Conservation (phyloP, 306 rosid genomes). For the apple (Malus domestica) region DNA sequence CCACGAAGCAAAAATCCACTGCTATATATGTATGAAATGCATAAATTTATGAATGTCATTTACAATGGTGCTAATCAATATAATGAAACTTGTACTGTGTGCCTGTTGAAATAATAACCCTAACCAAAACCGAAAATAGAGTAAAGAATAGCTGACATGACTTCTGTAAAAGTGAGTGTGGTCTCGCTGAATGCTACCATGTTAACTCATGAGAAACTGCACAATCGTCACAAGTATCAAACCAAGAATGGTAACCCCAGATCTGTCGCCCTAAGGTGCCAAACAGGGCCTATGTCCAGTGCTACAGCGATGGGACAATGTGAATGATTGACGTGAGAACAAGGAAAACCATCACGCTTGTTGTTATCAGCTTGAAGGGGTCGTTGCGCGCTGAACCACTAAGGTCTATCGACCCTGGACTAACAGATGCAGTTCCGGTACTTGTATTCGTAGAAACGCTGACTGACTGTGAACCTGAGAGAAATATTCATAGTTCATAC, state of each 20-base stretch:
- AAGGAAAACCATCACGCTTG: slow-evolving; percentile 38
- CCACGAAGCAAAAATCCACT: no score
- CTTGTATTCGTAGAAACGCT: slow-evolving; percentile 59
- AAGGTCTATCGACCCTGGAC: slow-evolving; percentile 42
- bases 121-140: not conserved
- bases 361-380: slow-evolving; percentile 20
- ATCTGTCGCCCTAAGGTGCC: not conserved
- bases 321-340: slow-evolving; percentile 13
- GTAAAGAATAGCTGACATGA: not conserved
- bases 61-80: not conserved
- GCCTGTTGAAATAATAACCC: not conserved
- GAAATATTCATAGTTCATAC: slow-evolving; percentile 1
- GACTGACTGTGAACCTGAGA: slow-evolving; percentile 65
- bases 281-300: not conserved
- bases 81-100: not conserved
- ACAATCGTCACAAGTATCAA: not conserved
- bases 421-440: slow-evolving; percentile 66
- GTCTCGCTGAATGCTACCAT: not conserved
- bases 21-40: not conserved
- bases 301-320: not conserved
- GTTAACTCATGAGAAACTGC: no score
- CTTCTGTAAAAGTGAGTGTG: not conserved
- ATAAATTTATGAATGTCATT: not conserved
- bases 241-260: not conserved
- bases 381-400: slow-evolving; percentile 32